Evolutionary conservation across 148 eudicot genomes (phyloP).

Genomic region (Heliamphora exappendiculata): DNA sequence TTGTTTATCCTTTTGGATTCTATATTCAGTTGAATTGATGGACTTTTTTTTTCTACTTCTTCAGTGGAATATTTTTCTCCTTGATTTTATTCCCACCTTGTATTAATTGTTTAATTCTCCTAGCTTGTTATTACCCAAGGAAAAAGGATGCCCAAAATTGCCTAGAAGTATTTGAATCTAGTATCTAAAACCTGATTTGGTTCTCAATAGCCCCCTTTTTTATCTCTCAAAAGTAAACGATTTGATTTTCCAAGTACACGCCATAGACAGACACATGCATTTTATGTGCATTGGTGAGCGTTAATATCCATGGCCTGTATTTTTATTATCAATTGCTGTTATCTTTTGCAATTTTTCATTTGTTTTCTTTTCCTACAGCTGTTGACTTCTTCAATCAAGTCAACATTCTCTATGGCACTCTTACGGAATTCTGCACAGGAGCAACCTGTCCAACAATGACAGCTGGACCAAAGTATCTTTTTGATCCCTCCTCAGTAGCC

Average conservation of each 20-base stretch:
- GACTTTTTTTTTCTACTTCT: not conserved
- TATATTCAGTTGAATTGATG: not conserved
- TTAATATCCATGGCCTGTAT: not conserved
- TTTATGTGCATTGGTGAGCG: not conserved
- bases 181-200: too few relatives aligned
- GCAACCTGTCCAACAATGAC: constrained; percentile 31
- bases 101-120: too few relatives aligned
- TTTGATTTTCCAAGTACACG: too few relatives aligned
- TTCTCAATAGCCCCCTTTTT: too few relatives aligned
- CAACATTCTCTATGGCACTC: constrained; percentile 34
- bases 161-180: too few relatives aligned
- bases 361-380: constrained; percentile 20
- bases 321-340: not conserved
- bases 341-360: not conserved
- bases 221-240: too few relatives aligned
- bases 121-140: too few relatives aligned
- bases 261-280: too few relatives aligned
- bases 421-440: constrained; percentile 35
- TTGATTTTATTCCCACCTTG: too few relatives aligned
- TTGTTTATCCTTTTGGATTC: not conserved
- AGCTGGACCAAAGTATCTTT: constrained; percentile 28
- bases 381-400: constrained; percentile 44
- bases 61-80: too few relatives aligned
- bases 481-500: not conserved
- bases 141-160: too few relatives aligned